A percentile compares a stretch with the other conserved stretches of the same genome.
Evolutionary conservation across 2,329 filamentous ascomycete species (phyloP).

Genomic region (Atkinsonella texensis): DNA sequence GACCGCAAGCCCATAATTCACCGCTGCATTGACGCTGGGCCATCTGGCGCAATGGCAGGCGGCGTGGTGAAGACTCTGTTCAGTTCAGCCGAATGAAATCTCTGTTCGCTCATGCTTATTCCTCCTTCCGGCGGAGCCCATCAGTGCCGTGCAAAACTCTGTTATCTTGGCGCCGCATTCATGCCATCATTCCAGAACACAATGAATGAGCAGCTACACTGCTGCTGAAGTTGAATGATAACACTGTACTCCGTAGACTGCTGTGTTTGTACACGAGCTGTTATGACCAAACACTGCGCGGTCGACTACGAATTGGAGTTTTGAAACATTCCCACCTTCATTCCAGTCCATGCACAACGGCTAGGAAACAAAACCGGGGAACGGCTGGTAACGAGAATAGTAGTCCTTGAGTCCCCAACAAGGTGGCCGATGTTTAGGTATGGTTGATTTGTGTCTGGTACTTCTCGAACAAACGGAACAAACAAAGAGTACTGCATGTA

Average conservation of each 20-base stretch:
- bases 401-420: neutral
- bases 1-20: too few relatives aligned
- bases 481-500: neutral
- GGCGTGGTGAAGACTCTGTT: neutral
- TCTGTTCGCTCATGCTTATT: neutral
- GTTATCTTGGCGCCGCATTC: neutral
- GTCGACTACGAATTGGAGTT: neutral
- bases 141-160: neutral
- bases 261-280: neutral
- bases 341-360: neutral
- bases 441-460: too few relatives aligned
- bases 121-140: neutral
- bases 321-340: neutral
- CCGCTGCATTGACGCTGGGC: too few relatives aligned
- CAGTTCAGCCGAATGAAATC: neutral
- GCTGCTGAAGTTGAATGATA: neutral
- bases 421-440: neutral
- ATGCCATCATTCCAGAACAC: neutral
- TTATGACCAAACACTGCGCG: neutral
- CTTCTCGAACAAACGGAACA: neutral
- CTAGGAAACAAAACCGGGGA: too few relatives aligned
- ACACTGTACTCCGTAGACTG: neutral
- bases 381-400: neutral
- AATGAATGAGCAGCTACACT: neutral
- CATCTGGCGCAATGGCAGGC: too few relatives aligned